A percentile compares a stretch with the other conserved stretches of the same genome.
Conservation (phyloP, 2,329 filamentous ascomycete genomes). For the Apiospora rasikravindrae region DNA sequence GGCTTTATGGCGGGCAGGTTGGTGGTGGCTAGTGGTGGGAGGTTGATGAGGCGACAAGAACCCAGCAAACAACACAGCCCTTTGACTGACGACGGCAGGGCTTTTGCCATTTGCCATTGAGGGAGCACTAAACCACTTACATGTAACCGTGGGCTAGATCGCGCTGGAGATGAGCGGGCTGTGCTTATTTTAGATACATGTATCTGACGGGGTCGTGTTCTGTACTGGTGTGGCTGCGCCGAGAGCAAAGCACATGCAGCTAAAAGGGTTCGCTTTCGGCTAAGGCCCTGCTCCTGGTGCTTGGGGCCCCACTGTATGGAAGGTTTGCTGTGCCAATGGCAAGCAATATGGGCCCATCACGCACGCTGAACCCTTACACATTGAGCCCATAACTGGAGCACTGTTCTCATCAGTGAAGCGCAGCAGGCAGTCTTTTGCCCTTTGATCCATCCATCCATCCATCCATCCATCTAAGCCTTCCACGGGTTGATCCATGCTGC, state of each 20-base stretch:
- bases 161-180: constrained; percentile 21
- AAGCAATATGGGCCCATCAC: neutral
- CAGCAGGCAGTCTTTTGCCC: neutral
- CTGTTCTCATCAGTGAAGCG: neutral
- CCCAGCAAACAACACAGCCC: neutral
- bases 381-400: neutral
- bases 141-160: constrained; percentile 9
- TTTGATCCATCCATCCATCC: neutral
- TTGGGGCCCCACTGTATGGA: neutral
- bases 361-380: neutral
- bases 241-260: constrained; percentile 12
- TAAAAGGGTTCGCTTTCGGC: constrained; percentile 1
- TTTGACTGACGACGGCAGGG: neutral
- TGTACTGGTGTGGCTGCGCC: constrained; percentile 10
- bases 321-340: neutral
- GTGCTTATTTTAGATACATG: constrained; percentile 31
- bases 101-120: neutral
- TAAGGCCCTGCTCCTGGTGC: neutral
- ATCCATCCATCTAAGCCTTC: neutral
- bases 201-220: constrained; percentile 3
- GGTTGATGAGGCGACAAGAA: neutral
- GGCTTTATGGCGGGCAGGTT: no score
- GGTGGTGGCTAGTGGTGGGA: no score
- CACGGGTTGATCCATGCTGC: neutral
- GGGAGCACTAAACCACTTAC: neutral